These are phyloP conservation scores for Suillus tomentosus DNA, from an alignment of 768 basidiomycete genomes.

Conservation along the genomic window DNA sequence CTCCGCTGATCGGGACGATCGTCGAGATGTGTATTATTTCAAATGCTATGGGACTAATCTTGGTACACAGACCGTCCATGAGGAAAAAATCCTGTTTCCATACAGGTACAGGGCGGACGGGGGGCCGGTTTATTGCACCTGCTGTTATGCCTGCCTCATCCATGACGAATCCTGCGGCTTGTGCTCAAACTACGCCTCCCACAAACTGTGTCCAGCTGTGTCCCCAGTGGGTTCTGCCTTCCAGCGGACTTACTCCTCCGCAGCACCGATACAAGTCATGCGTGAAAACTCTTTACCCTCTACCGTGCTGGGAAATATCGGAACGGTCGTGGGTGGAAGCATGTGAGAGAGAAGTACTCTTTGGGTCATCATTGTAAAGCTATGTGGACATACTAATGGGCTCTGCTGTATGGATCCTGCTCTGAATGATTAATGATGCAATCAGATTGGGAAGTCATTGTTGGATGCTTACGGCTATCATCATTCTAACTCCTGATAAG, in stretches of 20 bases:
- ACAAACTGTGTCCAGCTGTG: neutral
- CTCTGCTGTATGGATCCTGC: constrained; percentile 2
- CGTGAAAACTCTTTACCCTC: constrained; percentile 2
- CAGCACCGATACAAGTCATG: constrained; percentile 7
- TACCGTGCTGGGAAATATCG: constrained; percentile 11
- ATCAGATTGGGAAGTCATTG: constrained; percentile 15
- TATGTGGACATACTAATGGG: neutral
- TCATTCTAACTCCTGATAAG: constrained; percentile 12
- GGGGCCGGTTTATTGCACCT: constrained; percentile 16
- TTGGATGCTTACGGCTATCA: constrained; percentile 19
- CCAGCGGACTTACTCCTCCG: constrained; percentile 2
- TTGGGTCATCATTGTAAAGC: constrained; percentile 2
- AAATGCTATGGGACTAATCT: constrained; percentile 9
- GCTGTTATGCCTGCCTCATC: neutral
- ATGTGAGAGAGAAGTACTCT: constrained; percentile 8
- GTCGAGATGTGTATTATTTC: constrained; percentile 18
- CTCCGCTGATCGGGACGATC: constrained; percentile 11
- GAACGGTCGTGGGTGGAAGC: constrained; percentile 3
- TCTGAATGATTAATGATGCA: neutral
- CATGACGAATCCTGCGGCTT: neutral
- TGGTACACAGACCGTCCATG: neutral
- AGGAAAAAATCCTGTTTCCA: neutral
- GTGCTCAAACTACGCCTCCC: neutral
- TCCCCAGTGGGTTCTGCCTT: constrained; percentile 10
- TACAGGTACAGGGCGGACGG: constrained; percentile 15